A percentile compares a stretch with the other conserved stretches of the same genome.
Conservation (phyloP, 1,284 basidiomycete genomes). For the Naganishia albida region DNA sequence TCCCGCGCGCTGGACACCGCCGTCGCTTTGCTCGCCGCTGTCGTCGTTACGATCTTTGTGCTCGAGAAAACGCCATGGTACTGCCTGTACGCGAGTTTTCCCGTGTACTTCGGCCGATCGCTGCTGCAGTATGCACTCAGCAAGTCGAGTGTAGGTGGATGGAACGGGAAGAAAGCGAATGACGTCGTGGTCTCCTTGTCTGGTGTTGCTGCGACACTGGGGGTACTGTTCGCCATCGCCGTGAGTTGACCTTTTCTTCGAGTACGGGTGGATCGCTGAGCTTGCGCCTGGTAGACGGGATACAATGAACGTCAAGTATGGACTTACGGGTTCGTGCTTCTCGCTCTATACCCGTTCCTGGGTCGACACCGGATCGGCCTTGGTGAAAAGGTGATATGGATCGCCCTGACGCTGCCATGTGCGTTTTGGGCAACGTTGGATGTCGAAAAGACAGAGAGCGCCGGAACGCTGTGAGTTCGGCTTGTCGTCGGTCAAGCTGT, state of each 20-base stretch:
- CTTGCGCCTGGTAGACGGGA: slow-evolving; percentile 3
- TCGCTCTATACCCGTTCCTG: slow-evolving; percentile 21
- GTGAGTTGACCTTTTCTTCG: slow-evolving; percentile 5
- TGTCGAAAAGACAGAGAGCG: slow-evolving; percentile 25
- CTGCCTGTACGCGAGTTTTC: slow-evolving; percentile 74
- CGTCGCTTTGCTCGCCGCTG: background rate
- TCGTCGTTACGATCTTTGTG: background rate
- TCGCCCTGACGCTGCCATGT: slow-evolving; percentile 9
- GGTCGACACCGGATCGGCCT: background rate
- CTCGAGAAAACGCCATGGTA: slow-evolving; percentile 63
- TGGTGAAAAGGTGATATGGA: background rate
- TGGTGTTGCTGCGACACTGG: background rate
- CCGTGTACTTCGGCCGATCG: slow-evolving; percentile 63
- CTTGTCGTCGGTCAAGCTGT: too few species aligned
- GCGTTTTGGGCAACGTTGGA: slow-evolving; percentile 25
- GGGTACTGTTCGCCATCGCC: slow-evolving; percentile 23
- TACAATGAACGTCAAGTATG: slow-evolving; percentile 28
- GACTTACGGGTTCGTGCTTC: slow-evolving; percentile 14
- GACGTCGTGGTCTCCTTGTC: background rate
- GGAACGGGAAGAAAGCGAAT: too few species aligned
- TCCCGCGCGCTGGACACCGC: slow-evolving; percentile 3
- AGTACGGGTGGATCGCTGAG: background rate
- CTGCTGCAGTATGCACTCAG: slow-evolving; percentile 5
- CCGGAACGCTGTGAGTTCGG: slow-evolving; percentile 2
- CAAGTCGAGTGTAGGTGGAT: background rate